Evolutionary conservation across 352 stramenopile species (phyloP).

Genomic region (Globisporangium cederbergense): DNA sequence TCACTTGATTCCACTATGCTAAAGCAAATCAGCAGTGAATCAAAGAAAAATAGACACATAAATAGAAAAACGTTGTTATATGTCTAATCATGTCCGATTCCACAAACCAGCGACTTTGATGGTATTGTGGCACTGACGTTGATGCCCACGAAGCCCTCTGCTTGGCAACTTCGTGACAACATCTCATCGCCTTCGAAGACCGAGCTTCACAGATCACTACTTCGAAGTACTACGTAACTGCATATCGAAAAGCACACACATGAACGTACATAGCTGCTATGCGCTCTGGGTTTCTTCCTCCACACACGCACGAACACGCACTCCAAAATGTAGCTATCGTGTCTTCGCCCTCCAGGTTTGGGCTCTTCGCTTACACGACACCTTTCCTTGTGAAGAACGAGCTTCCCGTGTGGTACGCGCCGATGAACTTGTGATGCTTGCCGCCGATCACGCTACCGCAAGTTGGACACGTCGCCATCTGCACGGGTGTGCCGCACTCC

Average conservation of each 20-base stretch:
- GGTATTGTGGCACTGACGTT: background rate
- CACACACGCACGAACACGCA: background rate
- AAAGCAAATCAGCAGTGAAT: too few relatives aligned
- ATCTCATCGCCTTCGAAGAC: too few relatives aligned
- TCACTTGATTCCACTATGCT: background rate
- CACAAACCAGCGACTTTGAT: too few relatives aligned
- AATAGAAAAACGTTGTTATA: too few relatives aligned
- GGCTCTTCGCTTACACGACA: slow-evolving; percentile 6
- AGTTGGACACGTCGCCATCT: slow-evolving; percentile 18
- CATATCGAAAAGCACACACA: background rate
- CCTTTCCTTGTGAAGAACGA: slow-evolving; percentile 19
- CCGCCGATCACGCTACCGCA: slow-evolving; percentile 28
- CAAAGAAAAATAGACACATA: too few relatives aligned
- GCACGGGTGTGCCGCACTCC: slow-evolving; percentile 25
- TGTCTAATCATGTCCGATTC: background rate
- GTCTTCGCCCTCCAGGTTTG: background rate
- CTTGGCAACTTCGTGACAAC: too few relatives aligned
- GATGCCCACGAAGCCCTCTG: too few relatives aligned
- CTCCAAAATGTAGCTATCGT: background rate
- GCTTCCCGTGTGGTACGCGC: slow-evolving; percentile 7
- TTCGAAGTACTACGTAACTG: background rate
- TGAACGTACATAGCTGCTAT: background rate
- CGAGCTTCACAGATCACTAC: too few relatives aligned
- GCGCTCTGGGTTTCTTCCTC: background rate
- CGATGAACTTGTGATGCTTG: slow-evolving; percentile 14